Conservation (phyloP, 2,329 filamentous ascomycete genomes). For the Aspergillus sp. region DNA sequence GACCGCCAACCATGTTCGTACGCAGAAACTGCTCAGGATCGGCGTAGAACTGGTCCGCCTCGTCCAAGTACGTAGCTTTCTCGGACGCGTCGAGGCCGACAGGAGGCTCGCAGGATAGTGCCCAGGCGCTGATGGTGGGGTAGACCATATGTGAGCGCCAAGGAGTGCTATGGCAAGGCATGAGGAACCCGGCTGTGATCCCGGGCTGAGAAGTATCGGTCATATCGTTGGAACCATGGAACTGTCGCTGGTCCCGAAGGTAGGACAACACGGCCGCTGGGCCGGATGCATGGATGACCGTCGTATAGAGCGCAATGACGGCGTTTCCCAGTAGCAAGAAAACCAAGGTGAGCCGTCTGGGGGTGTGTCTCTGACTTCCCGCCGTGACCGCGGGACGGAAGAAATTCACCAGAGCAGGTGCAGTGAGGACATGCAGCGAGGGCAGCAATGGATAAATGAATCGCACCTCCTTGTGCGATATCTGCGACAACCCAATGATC, state of each 20-base stretch:
- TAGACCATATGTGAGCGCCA: constrained; percentile 88
- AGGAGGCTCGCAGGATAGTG: constrained; percentile 87
- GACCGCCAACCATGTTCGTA: constrained; percentile 52
- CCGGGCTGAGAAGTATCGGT: constrained; percentile 20
- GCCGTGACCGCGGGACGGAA: constrained; percentile 55
- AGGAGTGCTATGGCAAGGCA: constrained; percentile 93
- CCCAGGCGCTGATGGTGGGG: constrained; percentile 74
- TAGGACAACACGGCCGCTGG: constrained; percentile 73
- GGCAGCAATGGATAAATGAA: constrained; percentile 94
- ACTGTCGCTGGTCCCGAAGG: constrained; percentile 73
- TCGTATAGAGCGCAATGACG: constrained; percentile 71
- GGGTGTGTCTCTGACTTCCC: constrained; percentile 39
- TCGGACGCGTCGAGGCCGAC: constrained; percentile 64
- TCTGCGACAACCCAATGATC: constrained; percentile 67
- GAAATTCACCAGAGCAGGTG: constrained; percentile 65
- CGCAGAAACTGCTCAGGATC: constrained; percentile 62
- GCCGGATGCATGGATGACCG: constrained; percentile 77
- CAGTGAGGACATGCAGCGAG: constrained; percentile 77
- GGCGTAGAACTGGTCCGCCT: constrained; percentile 87
- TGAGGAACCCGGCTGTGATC: constrained; percentile 74
- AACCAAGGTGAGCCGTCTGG: constrained; percentile 57
- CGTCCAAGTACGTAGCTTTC: constrained; percentile 74
- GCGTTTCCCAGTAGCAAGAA: constrained; percentile 67
- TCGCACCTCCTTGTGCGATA: constrained; percentile 94
- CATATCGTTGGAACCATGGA: constrained; percentile 32